These are phyloP conservation scores for Sphagnum tenellum DNA, from an alignment of 225 moss, liverwort and hornwort species.

Conservation along the genomic window DNA sequence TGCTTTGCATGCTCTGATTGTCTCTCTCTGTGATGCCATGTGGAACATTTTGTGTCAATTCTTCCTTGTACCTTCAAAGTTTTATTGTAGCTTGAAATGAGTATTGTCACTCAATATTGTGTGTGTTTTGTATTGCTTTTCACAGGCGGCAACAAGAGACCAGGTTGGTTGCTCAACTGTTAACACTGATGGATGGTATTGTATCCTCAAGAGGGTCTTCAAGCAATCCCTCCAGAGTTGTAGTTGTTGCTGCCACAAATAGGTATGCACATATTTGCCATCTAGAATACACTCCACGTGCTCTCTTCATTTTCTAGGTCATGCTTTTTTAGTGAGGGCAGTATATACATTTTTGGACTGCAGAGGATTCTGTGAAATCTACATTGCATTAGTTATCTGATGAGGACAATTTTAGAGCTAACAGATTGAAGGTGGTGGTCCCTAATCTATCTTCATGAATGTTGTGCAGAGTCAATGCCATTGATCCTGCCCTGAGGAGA, in stretches of 20 bases:
- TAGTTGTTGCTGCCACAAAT: slow-evolving; percentile 89
- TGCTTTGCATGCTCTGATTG: too few species aligned
- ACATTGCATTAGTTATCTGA: not conserved
- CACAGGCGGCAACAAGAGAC: slow-evolving; percentile 72
- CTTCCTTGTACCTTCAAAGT: too few species aligned
- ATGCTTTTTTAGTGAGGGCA: too few species aligned
- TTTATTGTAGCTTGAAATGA: not conserved
- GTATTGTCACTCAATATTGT: too few species aligned
- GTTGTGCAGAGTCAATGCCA: slow-evolving; percentile 67
- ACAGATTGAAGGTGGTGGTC: too few species aligned
- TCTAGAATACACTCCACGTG: too few species aligned
- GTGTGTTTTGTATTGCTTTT: too few species aligned
- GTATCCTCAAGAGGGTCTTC: slow-evolving; percentile 30
- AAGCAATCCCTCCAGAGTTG: slow-evolving; percentile 51
- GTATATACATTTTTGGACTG: too few species aligned
- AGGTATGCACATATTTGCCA: slow-evolving; percentile 21
- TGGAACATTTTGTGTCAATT: too few species aligned
- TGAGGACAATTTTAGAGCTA: too few species aligned
- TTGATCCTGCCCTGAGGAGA: slow-evolving; percentile 86
- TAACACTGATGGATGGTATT: slow-evolving; percentile 89
- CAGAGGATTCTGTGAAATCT: not conserved
- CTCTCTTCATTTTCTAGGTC: too few species aligned
- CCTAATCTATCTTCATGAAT: not conserved
- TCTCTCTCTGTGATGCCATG: too few species aligned
- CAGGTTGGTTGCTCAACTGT: slow-evolving; percentile 76